Evolutionary conservation across 345 rosid genomes (phyloP).

Genomic region (Microcos paniculata): DNA sequence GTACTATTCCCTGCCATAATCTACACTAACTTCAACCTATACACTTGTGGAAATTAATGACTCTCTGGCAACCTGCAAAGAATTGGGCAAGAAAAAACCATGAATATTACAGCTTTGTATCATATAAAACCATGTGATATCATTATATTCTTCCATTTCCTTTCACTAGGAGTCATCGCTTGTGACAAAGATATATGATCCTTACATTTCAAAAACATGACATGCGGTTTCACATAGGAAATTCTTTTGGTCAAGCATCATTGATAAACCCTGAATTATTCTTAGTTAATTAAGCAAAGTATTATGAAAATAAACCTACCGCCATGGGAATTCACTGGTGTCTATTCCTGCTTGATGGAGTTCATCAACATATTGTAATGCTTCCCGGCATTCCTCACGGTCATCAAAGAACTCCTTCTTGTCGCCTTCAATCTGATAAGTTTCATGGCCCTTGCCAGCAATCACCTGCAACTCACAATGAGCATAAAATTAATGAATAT

Average conservation of each 20-base stretch:
- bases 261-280: neutral
- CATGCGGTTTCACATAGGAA: neutral
- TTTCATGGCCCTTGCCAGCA: conserved; percentile 94
- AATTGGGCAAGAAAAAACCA: conserved; percentile 15
- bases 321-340: conserved; percentile 97
- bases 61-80: conserved; percentile 84
- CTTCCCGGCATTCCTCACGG: conserved; percentile 87
- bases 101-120: neutral
- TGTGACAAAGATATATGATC: neutral
- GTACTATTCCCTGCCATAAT: neutral
- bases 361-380: conserved; percentile 90
- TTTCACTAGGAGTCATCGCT: neutral
- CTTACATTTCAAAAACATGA: neutral
- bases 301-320: conserved; percentile 47
- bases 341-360: conserved; percentile 98
- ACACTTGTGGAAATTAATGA: conserved; percentile 39
- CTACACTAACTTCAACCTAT: neutral
- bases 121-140: neutral
- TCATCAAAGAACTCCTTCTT: conserved; percentile 85
- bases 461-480: conserved; percentile 49
- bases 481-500: neutral
- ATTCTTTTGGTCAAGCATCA: neutral
- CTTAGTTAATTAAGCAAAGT: neutral
- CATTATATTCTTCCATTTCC: neutral
- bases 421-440: conserved; percentile 79